Evolutionary conservation across 2,329 filamentous ascomycete genomes (phyloP).

Genomic region (Ophioceras dolichostomum): DNA sequence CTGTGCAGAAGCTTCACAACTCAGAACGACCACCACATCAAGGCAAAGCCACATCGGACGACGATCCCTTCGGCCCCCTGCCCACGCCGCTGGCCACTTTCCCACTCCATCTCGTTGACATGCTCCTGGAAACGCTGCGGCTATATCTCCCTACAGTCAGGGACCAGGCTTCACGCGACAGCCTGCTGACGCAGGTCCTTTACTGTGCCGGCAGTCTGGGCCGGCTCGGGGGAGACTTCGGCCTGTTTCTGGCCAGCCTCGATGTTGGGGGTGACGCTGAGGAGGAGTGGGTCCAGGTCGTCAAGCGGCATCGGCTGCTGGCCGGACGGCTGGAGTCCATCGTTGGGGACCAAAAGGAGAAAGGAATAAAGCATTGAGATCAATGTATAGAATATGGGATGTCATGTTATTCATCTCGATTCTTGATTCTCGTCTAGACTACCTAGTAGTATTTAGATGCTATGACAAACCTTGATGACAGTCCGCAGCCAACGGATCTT

Average conservation of each 20-base stretch:
- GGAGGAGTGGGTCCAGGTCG: constrained; percentile 76
- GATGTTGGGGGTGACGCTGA: constrained; percentile 31
- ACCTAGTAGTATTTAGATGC: too few relatives aligned
- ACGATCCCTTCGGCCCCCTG: constrained; percentile 41
- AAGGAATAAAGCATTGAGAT: too few relatives aligned
- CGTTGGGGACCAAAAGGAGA: constrained; percentile 39
- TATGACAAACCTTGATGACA: too few relatives aligned
- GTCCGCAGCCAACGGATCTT: too few relatives aligned
- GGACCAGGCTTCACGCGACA: constrained; percentile 72
- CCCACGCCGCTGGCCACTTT: constrained; percentile 76
- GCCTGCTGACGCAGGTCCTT: constrained; percentile 79
- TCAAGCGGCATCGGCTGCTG: constrained; percentile 75
- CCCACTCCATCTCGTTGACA: constrained; percentile 67
- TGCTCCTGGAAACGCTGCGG: constrained; percentile 66
- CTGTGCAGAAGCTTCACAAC: constrained; percentile 2
- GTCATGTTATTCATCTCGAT: too few relatives aligned
- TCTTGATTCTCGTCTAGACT: too few relatives aligned
- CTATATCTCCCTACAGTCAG: constrained; percentile 70
- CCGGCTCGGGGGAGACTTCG: constrained; percentile 83
- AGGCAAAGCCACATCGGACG: too few relatives aligned
- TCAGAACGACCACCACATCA: too few relatives aligned
- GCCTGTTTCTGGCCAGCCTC: constrained; percentile 65
- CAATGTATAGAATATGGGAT: too few relatives aligned
- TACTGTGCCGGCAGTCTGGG: constrained; percentile 90
- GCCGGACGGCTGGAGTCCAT: constrained; percentile 66